A percentile compares a stretch with the other conserved stretches of the same genome.
Evolutionary conservation across 2,329 filamentous ascomycete species (phyloP).

Genomic region (Macrophomina pseudophaseolina): DNA sequence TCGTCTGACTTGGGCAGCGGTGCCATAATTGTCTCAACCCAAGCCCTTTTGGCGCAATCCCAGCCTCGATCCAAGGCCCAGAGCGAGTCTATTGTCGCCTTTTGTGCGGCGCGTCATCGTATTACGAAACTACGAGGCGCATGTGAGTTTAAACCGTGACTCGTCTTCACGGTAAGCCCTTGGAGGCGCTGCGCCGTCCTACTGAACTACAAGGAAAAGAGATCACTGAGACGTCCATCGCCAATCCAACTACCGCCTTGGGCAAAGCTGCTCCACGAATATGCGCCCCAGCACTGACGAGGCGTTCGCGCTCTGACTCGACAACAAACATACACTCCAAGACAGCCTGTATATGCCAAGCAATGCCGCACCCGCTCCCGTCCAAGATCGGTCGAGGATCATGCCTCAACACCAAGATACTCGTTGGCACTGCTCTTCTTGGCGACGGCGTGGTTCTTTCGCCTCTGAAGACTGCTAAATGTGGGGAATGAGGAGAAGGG

Average conservation of each 20-base stretch:
- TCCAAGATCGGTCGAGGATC: conserved; percentile 1
- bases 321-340: neutral
- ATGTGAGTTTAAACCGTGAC: conserved; percentile 3
- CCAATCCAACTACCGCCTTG: conserved; percentile 14
- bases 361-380: neutral
- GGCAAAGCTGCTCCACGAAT: conserved; percentile 14
- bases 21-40: neutral
- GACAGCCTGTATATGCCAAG: conserved; percentile 4
- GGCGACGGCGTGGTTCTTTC: neutral
- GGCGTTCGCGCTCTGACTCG: conserved; percentile 11
- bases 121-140: conserved; percentile 3
- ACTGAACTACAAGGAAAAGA: neutral
- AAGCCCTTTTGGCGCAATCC: neutral
- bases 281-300: neutral
- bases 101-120: neutral
- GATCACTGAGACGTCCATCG: neutral
- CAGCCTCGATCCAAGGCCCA: neutral
- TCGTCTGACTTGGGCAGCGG: neutral
- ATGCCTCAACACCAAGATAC: neutral
- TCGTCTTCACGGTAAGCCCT: neutral
- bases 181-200: neutral
- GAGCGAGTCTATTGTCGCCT: neutral
- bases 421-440: neutral
- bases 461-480: neutral
- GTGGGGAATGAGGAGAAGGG: neutral